Percentiles rank a stretch among this genome's conserved stretches.
These are phyloP conservation scores for Endocalyx cinctus DNA, from an alignment of 2,329 filamentous ascomycete species.

Conservation along the genomic window DNA sequence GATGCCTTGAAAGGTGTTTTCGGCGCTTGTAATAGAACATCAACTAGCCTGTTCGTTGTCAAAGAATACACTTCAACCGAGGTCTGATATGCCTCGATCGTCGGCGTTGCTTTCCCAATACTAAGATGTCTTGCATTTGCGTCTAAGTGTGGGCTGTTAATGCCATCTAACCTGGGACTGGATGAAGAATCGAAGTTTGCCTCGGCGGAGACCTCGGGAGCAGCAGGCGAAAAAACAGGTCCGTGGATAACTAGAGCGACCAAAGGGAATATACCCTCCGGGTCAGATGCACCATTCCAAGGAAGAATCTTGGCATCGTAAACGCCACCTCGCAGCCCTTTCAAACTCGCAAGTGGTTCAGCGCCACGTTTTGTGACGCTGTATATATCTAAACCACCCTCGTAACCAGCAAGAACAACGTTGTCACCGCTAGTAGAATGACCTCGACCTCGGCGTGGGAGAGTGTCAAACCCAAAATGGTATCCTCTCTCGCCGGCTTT, in stretches of 20 bases:
- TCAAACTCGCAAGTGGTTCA: constrained; percentile 65
- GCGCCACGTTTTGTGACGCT: constrained; percentile 67
- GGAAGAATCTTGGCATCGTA: constrained; percentile 78
- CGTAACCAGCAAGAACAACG: constrained; percentile 71
- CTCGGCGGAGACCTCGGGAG: constrained; percentile 31
- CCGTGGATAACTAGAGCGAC: constrained; percentile 79
- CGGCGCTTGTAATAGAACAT: constrained; percentile 69
- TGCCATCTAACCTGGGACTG: constrained; percentile 37
- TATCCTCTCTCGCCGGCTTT: constrained; percentile 66
- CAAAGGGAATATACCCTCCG: constrained; percentile 60
- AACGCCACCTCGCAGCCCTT: constrained; percentile 74
- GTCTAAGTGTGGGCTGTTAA: constrained; percentile 37
- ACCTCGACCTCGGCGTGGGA: constrained; percentile 42
- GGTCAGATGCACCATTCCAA: constrained; percentile 54
- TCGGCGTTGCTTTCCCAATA: constrained; percentile 29
- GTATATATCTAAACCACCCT: constrained; percentile 75
- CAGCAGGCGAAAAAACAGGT: constrained; percentile 50
- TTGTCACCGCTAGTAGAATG: constrained; percentile 48
- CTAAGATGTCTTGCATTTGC: constrained; percentile 32
- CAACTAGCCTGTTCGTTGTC: constrained; percentile 64
- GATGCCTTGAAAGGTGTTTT: constrained; percentile 54
- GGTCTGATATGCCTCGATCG: constrained; percentile 70
- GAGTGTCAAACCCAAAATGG: constrained; percentile 75
- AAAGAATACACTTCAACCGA: constrained; percentile 86
- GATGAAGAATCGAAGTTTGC: constrained; percentile 32